Percentiles rank a stretch among this genome's conserved stretches.
Evolutionary conservation across 2,329 filamentous ascomycete species (phyloP).

Genomic region (Cyanodermella asteris): DNA sequence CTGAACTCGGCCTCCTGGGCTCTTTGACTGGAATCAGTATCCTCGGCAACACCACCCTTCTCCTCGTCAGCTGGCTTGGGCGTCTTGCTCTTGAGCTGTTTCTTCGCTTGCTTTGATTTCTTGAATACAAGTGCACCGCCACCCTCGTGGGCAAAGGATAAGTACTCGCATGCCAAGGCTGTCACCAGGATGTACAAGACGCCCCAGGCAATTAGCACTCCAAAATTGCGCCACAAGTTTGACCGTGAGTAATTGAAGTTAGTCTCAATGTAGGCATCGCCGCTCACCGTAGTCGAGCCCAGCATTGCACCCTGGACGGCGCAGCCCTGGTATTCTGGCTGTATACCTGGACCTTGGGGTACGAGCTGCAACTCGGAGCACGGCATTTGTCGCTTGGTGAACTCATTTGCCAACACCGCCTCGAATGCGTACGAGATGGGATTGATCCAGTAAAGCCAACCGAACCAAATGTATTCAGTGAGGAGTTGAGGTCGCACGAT

Average conservation of each 20-base stretch:
- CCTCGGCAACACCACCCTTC: conserved; percentile 19
- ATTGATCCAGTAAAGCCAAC: conserved; percentile 36
- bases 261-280: conserved; percentile 30
- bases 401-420: conserved; percentile 45
- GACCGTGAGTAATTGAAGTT: conserved; percentile 34
- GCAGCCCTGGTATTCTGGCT: conserved; percentile 39
- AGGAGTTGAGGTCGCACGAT: conserved; percentile 42
- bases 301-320: conserved; percentile 34
- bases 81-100: conserved; percentile 23
- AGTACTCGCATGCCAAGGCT: conserved; percentile 43
- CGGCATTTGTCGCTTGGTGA: conserved; percentile 31
- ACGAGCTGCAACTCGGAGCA: conserved; percentile 38
- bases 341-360: conserved; percentile 33
- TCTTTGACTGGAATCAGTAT: no score
- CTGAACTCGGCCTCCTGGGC: conserved; percentile 13
- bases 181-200: conserved; percentile 55
- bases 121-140: conserved; percentile 54
- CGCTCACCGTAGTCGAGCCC: conserved; percentile 28
- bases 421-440: conserved; percentile 42
- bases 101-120: conserved; percentile 39
- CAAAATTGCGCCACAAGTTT: conserved; percentile 52
- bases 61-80: conserved; percentile 33
- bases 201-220: conserved; percentile 53
- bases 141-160: conserved; percentile 38
- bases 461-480: conserved; percentile 40